Conservation (phyloP, 257 asterid species). For the Thymus quinquecostatus region DNA sequence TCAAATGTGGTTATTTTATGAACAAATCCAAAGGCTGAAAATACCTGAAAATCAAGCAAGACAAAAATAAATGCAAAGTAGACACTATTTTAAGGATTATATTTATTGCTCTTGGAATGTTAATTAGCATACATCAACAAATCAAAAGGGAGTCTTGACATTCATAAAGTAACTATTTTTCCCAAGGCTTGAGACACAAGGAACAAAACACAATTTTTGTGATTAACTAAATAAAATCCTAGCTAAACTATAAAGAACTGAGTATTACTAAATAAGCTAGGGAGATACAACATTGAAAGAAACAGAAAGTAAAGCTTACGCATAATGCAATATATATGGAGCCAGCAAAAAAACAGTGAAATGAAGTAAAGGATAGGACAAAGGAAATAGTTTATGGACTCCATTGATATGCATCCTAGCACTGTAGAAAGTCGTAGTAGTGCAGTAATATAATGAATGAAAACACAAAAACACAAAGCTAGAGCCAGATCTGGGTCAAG, state of each 20-base stretch:
- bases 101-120: not conserved
- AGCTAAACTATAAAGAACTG: slow-evolving; percentile 23
- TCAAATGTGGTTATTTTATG: slow-evolving; percentile 94
- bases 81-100: not conserved
- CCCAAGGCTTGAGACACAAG: not conserved
- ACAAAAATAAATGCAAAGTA: slow-evolving; percentile 26
- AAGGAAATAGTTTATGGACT: not conserved
- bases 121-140: slow-evolving; percentile 10
- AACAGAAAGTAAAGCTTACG: not conserved
- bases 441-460: not conserved
- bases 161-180: slow-evolving; percentile 7
- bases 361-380: not conserved
- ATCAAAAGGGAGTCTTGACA: slow-evolving; percentile 1
- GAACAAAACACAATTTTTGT: slow-evolving; percentile 8
- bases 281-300: slow-evolving; percentile 13
- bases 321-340: not conserved
- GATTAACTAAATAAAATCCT: not conserved
- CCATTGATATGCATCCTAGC: slow-evolving; percentile 1
- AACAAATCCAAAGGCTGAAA: slow-evolving; percentile 90
- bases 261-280: not conserved
- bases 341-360: not conserved
- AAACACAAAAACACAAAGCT: not conserved
- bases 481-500: not conserved
- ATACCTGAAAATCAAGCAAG: slow-evolving; percentile 58
- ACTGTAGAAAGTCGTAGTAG: slow-evolving; percentile 1